Conservation (phyloP, 306 rosid species). For the Clitoria ternatea region DNA sequence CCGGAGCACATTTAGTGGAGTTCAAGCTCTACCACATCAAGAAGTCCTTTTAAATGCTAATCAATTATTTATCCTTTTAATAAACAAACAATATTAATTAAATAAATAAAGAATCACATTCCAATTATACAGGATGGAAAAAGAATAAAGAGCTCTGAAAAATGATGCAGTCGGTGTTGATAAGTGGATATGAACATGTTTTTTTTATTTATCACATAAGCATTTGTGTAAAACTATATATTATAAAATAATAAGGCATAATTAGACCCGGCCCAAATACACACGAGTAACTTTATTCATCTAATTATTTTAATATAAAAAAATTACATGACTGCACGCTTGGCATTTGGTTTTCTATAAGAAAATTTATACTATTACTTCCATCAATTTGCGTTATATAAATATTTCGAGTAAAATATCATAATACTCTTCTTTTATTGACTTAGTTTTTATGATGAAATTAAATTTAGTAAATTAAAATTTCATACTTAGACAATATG, state of each 20-base stretch:
- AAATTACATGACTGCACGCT: not conserved
- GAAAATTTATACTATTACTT: not conserved
- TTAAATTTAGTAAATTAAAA: no score
- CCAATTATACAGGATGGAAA: constrained; percentile 18
- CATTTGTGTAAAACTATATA: not conserved
- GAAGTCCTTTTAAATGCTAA: not conserved
- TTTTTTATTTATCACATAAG: constrained; percentile 15
- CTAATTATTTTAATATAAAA: not conserved
- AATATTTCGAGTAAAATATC: no score
- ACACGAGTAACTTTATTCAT: not conserved
- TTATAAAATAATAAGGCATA: not conserved
- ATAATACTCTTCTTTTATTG: no score
- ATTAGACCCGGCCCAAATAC: not conserved
- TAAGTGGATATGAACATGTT: not conserved
- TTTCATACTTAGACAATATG: no score
- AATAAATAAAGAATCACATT: constrained; percentile 30
- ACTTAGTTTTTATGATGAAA: no score
- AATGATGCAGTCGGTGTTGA: not conserved
- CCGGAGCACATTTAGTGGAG: constrained; percentile 23
- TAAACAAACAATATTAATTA: no score
- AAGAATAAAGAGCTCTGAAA: not conserved
- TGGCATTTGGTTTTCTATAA: not conserved
- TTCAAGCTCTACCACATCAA: constrained; percentile 24
- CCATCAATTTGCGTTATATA: no score
- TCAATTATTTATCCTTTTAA: constrained; percentile 5